Evolutionary conservation across 169 alveolate genomes (phyloP).

Genomic region (Cryptosporidium andersoni): DNA sequence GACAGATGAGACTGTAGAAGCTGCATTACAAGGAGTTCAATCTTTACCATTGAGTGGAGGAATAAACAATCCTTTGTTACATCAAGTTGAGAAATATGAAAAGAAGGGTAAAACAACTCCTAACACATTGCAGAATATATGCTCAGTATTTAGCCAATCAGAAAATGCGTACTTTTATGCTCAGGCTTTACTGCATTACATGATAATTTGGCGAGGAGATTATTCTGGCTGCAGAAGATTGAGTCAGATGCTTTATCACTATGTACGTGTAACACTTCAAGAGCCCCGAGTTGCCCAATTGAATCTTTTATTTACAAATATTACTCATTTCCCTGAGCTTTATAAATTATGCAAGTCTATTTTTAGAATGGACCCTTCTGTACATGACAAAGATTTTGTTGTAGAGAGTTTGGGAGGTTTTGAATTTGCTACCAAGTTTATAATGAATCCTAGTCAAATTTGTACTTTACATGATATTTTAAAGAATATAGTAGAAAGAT

Average conservation of each 20-base stretch:
- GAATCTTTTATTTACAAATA: conserved; percentile 73
- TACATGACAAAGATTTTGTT: conserved; percentile 14
- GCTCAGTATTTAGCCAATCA: conserved; percentile 82
- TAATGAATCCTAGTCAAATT: conserved; percentile 58
- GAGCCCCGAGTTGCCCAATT: conserved; percentile 74
- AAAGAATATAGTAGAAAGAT: conserved; percentile 61
- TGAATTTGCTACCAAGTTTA: conserved; percentile 60
- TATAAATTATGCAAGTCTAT: conserved; percentile 66
- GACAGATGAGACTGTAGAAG: conserved; percentile 82
- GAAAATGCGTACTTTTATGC: conserved; percentile 90
- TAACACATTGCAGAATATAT: conserved; percentile 76
- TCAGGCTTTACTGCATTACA: conserved; percentile 86
- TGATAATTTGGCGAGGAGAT: conserved; percentile 86
- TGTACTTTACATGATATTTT: conserved; percentile 67
- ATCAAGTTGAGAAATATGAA: neutral
- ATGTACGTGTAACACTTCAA: conserved; percentile 69
- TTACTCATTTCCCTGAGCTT: conserved; percentile 72
- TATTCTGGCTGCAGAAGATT: conserved; percentile 85
- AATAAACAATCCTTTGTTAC: conserved; percentile 44
- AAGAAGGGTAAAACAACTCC: conserved; percentile 41
- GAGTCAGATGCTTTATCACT: conserved; percentile 81
- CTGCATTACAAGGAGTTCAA: conserved; percentile 69
- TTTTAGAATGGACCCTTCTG: conserved; percentile 41
- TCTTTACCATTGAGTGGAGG: conserved; percentile 59
- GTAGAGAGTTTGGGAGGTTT: conserved; percentile 57